Evolutionary conservation across 495 filamentous ascomycete genomes (phyloP).

Genomic region (Talaromyces ruber): DNA sequence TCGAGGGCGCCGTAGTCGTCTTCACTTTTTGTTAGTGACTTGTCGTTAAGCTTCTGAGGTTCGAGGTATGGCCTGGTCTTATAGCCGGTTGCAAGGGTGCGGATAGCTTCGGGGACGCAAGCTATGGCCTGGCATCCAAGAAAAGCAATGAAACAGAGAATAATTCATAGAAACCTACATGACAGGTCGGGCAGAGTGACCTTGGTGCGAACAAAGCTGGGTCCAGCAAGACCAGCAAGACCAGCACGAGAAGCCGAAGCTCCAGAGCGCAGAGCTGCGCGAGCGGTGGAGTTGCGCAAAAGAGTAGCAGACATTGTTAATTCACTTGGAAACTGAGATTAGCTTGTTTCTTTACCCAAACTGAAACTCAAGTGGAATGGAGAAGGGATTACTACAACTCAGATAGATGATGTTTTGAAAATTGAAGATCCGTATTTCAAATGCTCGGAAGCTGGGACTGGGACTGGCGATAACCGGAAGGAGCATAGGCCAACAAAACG

Average conservation of each 20-base stretch:
- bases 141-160: neutral
- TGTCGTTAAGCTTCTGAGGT: neutral
- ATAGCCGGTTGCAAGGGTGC: neutral
- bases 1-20: constrained; percentile 90
- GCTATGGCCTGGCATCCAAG: neutral
- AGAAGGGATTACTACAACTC: neutral
- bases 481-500: constrained; percentile 6
- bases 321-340: neutral
- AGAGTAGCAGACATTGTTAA: constrained; percentile 45
- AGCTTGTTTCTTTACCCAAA: neutral
- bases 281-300: constrained; percentile 40
- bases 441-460: neutral
- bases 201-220: constrained; percentile 74
- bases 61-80: neutral
- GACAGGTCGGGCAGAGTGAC: constrained; percentile 90
- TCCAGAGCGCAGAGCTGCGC: constrained; percentile 46
- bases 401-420: neutral
- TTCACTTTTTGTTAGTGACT: constrained; percentile 15
- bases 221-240: constrained; percentile 54
- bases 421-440: neutral
- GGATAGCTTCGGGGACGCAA: neutral
- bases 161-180: constrained; percentile 48
- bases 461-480: neutral
- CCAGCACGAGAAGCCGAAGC: constrained; percentile 46
- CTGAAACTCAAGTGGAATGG: neutral